Evolutionary conservation across 768 basidiomycete genomes (phyloP), one percentile per base, ranked within the genome.

Genomic region (Tremella yokohamensis): DNA sequence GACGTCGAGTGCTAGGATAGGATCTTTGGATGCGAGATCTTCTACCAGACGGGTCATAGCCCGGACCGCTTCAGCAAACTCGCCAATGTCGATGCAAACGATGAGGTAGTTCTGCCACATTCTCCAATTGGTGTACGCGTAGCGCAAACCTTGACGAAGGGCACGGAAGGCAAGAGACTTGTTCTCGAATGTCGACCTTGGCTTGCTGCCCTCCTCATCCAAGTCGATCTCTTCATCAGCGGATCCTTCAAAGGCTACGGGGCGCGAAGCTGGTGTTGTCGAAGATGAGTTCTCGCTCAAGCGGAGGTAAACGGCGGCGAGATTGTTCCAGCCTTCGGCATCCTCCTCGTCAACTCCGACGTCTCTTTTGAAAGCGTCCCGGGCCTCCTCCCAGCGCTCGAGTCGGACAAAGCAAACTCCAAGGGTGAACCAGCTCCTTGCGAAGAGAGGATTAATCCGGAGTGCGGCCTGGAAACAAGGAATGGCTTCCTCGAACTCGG

Each of bases 81-180:
- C 92, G 7, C 93, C 94, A 18, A 97, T 88, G 64, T 97, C 91
- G 76, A 96, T 81, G 2, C 89, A 83, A 24, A 98, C 86, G 69
- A 96, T 80, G 87, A 90, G 92, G 80, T 92, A 98, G 80, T 99
- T 99, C 60, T 82, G 82, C 96, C 96, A 99, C 88, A 99, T 93
- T 18, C 90, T 84, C 93, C 94, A 98, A 70, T 91, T 93, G 24
- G 89, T 86, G 74, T 90, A 88, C 49, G 84, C 83, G 75, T 83
- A 84, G 65, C 85, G 86, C 60, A 98, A 82, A 1, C 96, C 93
- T 60, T 90, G 88, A 64, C 88, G 87, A 24, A 99, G 85, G 1
- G 96, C 94, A 16, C 86, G 87, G 81, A 90, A 96, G 1, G 96
- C 96, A 42, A 91, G 83, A 47, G 86, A 79, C 74, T 90, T 93